A percentile compares a stretch with the other conserved stretches of the same genome.
These are phyloP conservation scores for Leucoagaricus sp. DNA, from an alignment of 1,284 basidiomycete genomes.

Conservation along the genomic window DNA sequence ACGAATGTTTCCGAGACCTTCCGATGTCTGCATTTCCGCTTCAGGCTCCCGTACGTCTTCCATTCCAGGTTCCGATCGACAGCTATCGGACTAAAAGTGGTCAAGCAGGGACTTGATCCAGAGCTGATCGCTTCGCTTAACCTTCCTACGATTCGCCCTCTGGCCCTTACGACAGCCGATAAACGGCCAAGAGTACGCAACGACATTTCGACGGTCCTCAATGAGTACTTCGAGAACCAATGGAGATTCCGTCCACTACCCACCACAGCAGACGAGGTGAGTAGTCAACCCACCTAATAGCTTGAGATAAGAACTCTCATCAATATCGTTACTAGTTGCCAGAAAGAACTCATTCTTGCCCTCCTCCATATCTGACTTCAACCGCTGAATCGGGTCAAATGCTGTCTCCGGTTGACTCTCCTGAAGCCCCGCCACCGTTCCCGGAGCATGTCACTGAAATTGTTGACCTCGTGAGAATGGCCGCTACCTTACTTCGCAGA, in stretches of 20 bases:
- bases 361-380: not conserved
- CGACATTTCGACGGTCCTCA: not conserved
- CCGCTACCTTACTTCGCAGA: not conserved
- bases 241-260: not conserved
- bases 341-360: not conserved
- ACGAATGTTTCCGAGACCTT: not conserved
- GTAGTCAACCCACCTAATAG: too few relatives aligned
- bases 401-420: not conserved
- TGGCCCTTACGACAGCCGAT: not conserved
- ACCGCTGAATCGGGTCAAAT: not conserved
- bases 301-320: not conserved
- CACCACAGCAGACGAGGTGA: not conserved
- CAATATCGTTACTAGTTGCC: not conserved
- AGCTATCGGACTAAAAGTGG: not conserved
- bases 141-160: not conserved
- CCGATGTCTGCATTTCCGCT: not conserved
- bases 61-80: not conserved
- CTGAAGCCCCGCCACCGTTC: constrained; percentile 2
- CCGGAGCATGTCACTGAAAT: not conserved
- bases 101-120: not conserved
- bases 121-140: not conserved
- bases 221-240: not conserved
- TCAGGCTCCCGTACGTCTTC: not conserved
- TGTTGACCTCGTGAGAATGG: constrained; percentile 2
- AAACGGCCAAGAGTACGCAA: not conserved